Base-by-base conservation (phyloP, 2,329 filamentous ascomycete species). In the Ophiocordyceps camponoti-rufipedis region DNA sequence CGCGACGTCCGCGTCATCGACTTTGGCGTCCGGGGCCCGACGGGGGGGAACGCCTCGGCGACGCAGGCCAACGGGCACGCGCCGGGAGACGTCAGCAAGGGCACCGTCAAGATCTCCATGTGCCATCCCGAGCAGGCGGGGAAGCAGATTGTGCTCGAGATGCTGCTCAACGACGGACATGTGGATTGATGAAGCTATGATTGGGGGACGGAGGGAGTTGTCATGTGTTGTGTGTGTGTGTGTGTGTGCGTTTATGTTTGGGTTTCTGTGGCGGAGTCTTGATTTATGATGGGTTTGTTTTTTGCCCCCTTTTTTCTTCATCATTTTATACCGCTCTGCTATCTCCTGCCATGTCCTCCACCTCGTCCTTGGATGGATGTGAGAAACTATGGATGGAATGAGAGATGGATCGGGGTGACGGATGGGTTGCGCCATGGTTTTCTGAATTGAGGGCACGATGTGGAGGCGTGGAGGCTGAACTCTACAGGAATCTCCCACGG, bases 21-120 rank as follows among this genome's bases (percentile, higher is more conserved):
- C 59, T 87, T 93, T 56, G 87, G 85, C 7, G 73, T 82, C 52
- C 65, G 78, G 47, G 72, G 80, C 9, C 70, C 78, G 38, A 72
- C 74, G 14, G 74, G 74, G 28, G 65, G 63, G 45, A 66, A 65
- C 33, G 65, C 23, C 23, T 23, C 65, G 1, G 49, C 58, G 52
- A 46, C 64, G 56, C 45, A 60, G 43, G 48, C 52, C 5, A 56
- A 58, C 45, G 62, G 62, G 7, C 59, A 58, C n/a, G 60, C 54
- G 59, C 64, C 50, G 47, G 66, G 54, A 44, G 66, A 68, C 45
- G 69, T 66, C 48, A 72, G 71, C 39, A 76, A 80, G 52, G 76
- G 85, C 46, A 94, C 85, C 1, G 81, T 96, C 55, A 98, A 98
- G 74, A 77, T 98, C 53, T 82, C 81, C 55, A 88, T 98, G 85